These are phyloP conservation scores for barrel medic (Medicago truncatula) DNA, from an alignment of 306 rosid species.

Conservation along the genomic window MtrunA17r5.0-ANR NC_053044.1:39170501-39171000, in stretches of 20 bases:
- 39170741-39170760: slow-evolving; percentile 24
- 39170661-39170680: slow-evolving; percentile 33
- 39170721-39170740: slow-evolving; percentile 19
- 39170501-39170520: slow-evolving; percentile 35
- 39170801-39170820: not conserved
- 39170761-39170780: not conserved
- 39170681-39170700: slow-evolving; percentile 24
- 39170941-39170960: no score
- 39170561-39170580: slow-evolving; percentile 5
- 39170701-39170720: slow-evolving; percentile 12
- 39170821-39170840: no score
- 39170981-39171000: not conserved
- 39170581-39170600: slow-evolving; percentile 26
- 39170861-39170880: not conserved
- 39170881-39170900: not conserved
- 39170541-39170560: slow-evolving; percentile 22
- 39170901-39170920: no score
- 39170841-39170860: not conserved
- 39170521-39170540: slow-evolving; percentile 35
- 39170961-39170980: not conserved
- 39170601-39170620: slow-evolving; percentile 21
- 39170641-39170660: slow-evolving; percentile 29
- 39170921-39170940: no score
- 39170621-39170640: not conserved
- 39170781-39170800: not conserved